Percentiles rank a stretch among this genome's conserved stretches.
Conservation (phyloP, 805 yeast species). For the Myxozyma sirexii region DNA sequence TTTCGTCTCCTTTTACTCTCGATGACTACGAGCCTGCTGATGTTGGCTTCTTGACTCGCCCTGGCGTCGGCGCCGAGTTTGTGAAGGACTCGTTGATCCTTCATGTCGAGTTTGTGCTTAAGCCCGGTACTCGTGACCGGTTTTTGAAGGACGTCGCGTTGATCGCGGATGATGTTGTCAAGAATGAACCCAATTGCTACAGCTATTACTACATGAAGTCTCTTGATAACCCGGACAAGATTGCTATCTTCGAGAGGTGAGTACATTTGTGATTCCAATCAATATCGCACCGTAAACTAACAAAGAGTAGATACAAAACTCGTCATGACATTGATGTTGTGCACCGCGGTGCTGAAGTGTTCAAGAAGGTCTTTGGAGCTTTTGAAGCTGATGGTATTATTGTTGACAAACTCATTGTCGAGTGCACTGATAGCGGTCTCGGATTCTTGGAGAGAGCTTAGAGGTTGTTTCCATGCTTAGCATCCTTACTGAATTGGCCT, state of each 20-base stretch:
- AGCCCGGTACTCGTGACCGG: conserved; percentile 58
- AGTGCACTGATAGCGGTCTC: background rate
- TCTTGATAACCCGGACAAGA: conserved; percentile 20
- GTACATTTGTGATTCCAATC: background rate
- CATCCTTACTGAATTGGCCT: no score
- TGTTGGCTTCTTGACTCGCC: conserved; percentile 31
- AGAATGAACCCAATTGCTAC: conserved; percentile 22
- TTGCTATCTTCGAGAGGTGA: conserved; percentile 28
- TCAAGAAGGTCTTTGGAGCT: conserved; percentile 13
- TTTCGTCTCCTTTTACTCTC: conserved; percentile 14
- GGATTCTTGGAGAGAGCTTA: background rate
- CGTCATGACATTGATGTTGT: conserved; percentile 20
- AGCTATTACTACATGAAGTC: conserved; percentile 19
- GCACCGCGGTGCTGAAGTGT: conserved; percentile 21
- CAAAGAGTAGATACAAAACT: conserved; percentile 17
- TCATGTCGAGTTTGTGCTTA: conserved; percentile 13
- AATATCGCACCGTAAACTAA: background rate
- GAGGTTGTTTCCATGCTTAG: no score
- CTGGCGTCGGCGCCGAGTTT: conserved; percentile 7
- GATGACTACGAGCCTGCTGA: conserved; percentile 23
- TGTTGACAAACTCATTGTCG: background rate
- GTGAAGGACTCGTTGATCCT: conserved; percentile 14
- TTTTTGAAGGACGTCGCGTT: conserved; percentile 80
- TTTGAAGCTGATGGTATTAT: background rate
- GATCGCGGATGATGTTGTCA: conserved; percentile 16